Evolutionary conservation across 2,329 filamentous ascomycete genomes (phyloP).

Genomic region (Neonectria neomacrospora): DNA sequence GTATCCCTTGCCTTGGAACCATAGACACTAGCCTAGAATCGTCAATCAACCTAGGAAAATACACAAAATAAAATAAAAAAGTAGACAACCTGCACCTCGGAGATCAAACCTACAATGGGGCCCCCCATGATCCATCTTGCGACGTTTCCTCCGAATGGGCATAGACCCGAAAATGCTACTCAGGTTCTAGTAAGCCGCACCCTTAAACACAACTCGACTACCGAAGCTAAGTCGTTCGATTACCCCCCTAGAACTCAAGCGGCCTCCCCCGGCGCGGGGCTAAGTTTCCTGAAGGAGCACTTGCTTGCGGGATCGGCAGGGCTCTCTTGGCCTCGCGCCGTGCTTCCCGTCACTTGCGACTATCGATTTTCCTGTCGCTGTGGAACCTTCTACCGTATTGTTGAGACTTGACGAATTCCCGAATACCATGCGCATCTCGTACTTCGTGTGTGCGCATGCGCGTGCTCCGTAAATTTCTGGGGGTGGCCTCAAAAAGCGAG

Average conservation of each 20-base stretch:
- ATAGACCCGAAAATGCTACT: slow-evolving; percentile 26
- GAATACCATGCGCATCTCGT: background rate
- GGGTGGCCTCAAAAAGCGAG: slow-evolving; percentile 15
- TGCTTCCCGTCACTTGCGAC: slow-evolving; percentile 7
- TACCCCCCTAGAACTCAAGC: slow-evolving; percentile 5
- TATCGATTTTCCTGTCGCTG: slow-evolving; percentile 9
- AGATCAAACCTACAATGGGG: slow-evolving; percentile 16
- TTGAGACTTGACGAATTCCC: slow-evolving; percentile 11
- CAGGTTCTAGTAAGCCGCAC: slow-evolving; percentile 16
- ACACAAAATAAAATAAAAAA: slow-evolving; percentile 7
- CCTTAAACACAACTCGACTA: slow-evolving; percentile 12
- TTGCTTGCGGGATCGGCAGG: slow-evolving; percentile 23
- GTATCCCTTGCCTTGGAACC: background rate
- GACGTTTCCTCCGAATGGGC: slow-evolving; percentile 11
- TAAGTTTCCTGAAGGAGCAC: slow-evolving; percentile 22
- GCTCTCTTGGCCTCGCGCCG: background rate
- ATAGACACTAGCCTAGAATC: slow-evolving; percentile 7
- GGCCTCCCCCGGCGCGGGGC: slow-evolving; percentile 14
- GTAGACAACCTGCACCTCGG: slow-evolving; percentile 1
- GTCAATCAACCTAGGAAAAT: background rate
- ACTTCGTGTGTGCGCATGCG: background rate
- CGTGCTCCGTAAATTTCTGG: background rate
- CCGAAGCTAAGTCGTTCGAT: slow-evolving; percentile 21
- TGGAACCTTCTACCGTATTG: slow-evolving; percentile 19
- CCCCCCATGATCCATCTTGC: background rate